phyloP scores from a whole-genome alignment of 2,329 filamentous ascomycete species.

The Drechmeria coniospora region DNA sequence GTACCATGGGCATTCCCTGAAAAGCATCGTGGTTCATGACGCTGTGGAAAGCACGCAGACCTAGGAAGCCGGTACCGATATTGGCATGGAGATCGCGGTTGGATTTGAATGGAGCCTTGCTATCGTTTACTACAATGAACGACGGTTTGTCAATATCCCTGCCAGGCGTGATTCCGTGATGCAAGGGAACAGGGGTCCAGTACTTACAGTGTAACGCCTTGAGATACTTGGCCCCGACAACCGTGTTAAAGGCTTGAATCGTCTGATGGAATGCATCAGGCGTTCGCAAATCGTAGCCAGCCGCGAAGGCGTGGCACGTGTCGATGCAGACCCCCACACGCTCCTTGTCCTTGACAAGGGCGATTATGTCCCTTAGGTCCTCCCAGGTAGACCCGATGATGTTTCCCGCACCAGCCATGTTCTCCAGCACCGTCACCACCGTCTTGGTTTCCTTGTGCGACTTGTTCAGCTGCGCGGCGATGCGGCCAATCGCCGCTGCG shows the following conservation, averaged over 20 bases:
- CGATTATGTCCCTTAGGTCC: constrained; percentile 75
- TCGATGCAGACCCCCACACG: constrained; percentile 91
- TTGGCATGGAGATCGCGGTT: constrained; percentile 87
- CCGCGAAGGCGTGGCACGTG: constrained; percentile 91
- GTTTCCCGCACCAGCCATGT: constrained; percentile 85
- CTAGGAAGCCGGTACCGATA: constrained; percentile 88
- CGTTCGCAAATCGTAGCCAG: constrained; percentile 75
- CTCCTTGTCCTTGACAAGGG: constrained; percentile 59
- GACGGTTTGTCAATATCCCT: too few relatives aligned
- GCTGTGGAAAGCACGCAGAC: constrained; percentile 78
- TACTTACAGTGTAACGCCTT: constrained; percentile 57
- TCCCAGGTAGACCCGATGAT: constrained; percentile 75
- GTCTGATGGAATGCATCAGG: constrained; percentile 59
- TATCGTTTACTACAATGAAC: constrained; percentile 71
- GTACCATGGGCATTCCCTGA: constrained; percentile 69
- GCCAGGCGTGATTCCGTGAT: constrained; percentile 2
- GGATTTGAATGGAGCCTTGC: constrained; percentile 73
- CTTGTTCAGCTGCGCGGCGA: constrained; percentile 68
- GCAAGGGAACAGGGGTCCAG: neutral
- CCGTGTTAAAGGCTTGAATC: constrained; percentile 58
- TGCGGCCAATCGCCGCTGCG: constrained; percentile 56
- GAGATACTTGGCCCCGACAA: constrained; percentile 67
- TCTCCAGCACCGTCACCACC: constrained; percentile 80
- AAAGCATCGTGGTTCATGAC: constrained; percentile 72
- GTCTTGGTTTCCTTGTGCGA: constrained; percentile 61